A percentile compares a stretch with the other conserved stretches of the same genome.
These are phyloP conservation scores for sunflower (Helianthus annuus) DNA, from an alignment of 129 eudicot species.

Conservation along the genomic window HanXRQr2.0-SUNRISE NC_035436.2:201021159-201021658, in stretches of 20 bases:
- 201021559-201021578: too few relatives aligned
- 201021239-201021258: constrained; percentile 22
- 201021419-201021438: constrained; percentile 33
- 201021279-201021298: constrained; percentile 10
- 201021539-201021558: too few relatives aligned
- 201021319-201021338: constrained; percentile 32
- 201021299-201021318: constrained; percentile 41
- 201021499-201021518: background rate
- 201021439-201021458: constrained; percentile 23
- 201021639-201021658: too few relatives aligned
- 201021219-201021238: constrained; percentile 11
- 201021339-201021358: constrained; percentile 32
- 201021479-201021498: background rate
- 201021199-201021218: constrained; percentile 13
- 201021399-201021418: constrained; percentile 38
- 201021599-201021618: too few relatives aligned
- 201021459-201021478: constrained; percentile 39
- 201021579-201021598: too few relatives aligned
- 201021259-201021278: constrained; percentile 17
- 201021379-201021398: constrained; percentile 11
- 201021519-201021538: too few relatives aligned
- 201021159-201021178: background rate
- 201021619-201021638: too few relatives aligned
- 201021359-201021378: constrained; percentile 19
- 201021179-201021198: constrained; percentile 18